phyloP scores from a whole-genome alignment of 768 basidiomycete genomes.

The Mycena albidolilacea region DNA sequence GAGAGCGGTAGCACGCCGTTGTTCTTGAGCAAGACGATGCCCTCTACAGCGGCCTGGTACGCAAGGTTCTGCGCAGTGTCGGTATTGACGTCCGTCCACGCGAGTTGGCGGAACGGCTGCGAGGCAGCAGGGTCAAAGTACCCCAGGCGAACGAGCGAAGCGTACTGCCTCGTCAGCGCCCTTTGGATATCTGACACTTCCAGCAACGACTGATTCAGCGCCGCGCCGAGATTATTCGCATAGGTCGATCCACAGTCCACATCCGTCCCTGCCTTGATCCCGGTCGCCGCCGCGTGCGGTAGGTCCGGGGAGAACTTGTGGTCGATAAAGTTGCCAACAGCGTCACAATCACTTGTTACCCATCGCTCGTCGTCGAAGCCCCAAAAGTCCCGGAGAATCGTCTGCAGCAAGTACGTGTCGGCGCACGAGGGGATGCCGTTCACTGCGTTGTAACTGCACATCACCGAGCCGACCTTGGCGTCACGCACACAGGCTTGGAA shows the following conservation, averaged over 20 bases:
- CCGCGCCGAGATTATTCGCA: slow-evolving; percentile 58
- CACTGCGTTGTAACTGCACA: slow-evolving; percentile 77
- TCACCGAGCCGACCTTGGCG: slow-evolving; percentile 71
- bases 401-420: slow-evolving; percentile 66
- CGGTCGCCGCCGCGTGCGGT: slow-evolving; percentile 64
- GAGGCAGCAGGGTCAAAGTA: slow-evolving; percentile 67
- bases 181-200: slow-evolving; percentile 59
- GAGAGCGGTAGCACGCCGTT: slow-evolving; percentile 71
- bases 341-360: slow-evolving; percentile 73
- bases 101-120: slow-evolving; percentile 68
- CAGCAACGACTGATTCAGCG: slow-evolving; percentile 64
- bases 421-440: slow-evolving; percentile 73
- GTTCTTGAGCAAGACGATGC: slow-evolving; percentile 75
- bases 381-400: slow-evolving; percentile 65
- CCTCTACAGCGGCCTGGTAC: slow-evolving; percentile 65
- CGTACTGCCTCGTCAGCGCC: slow-evolving; percentile 63
- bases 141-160: slow-evolving; percentile 69
- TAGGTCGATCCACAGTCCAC: slow-evolving; percentile 69
- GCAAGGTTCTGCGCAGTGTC: slow-evolving; percentile 64
- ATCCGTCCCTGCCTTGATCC: slow-evolving; percentile 68
- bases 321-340: slow-evolving; percentile 63
- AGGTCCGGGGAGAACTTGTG: slow-evolving; percentile 64
- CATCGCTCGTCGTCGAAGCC: slow-evolving; percentile 67
- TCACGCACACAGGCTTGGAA: slow-evolving; percentile 76
- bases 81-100: slow-evolving; percentile 64